A percentile compares a stretch with the other conserved stretches of the same genome.
Conservation (phyloP, 441 rosid species). For the Mallotus japonicus region DNA sequence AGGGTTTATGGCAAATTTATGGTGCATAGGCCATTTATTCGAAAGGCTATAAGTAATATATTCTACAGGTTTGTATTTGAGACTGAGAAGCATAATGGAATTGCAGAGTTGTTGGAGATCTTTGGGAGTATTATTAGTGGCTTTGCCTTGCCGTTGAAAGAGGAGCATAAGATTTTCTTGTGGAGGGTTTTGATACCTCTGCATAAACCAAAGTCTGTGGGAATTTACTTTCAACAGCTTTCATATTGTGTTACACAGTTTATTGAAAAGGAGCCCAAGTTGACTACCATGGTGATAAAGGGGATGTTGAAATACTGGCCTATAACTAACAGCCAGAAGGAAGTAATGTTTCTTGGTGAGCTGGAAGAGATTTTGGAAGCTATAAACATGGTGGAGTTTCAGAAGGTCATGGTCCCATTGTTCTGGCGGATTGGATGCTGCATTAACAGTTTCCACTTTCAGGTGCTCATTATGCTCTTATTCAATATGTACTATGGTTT, state of each 20-base stretch:
- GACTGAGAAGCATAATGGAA: slow-evolving; percentile 79
- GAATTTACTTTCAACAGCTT: slow-evolving; percentile 72
- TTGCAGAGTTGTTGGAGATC: slow-evolving; percentile 82
- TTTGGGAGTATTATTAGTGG: slow-evolving; percentile 84
- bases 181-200: slow-evolving; percentile 80
- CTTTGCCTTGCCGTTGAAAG: slow-evolving; percentile 83
- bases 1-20: slow-evolving; percentile 79
- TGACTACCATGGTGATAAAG: slow-evolving; percentile 58
- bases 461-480: slow-evolving; percentile 42
- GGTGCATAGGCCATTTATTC: slow-evolving; percentile 88
- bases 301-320: slow-evolving; percentile 89
- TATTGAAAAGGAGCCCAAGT: slow-evolving; percentile 73
- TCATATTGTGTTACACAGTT: slow-evolving; percentile 76
- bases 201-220: slow-evolving; percentile 83
- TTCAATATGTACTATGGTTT: not conserved
- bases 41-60: slow-evolving; percentile 75
- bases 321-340: slow-evolving; percentile 80
- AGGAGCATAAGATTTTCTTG: slow-evolving; percentile 84
- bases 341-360: slow-evolving; percentile 83
- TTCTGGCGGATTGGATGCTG: slow-evolving; percentile 76
- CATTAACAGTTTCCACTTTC: slow-evolving; percentile 78
- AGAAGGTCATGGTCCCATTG: slow-evolving; percentile 71
- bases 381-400: slow-evolving; percentile 66
- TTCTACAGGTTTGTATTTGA: slow-evolving; percentile 73
- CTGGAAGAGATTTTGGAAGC: slow-evolving; percentile 79